Evolutionary conservation across 2,329 filamentous ascomycete genomes (phyloP), one percentile per base, ranked within the genome.

Genomic region (Passalora sequoiae): DNA sequence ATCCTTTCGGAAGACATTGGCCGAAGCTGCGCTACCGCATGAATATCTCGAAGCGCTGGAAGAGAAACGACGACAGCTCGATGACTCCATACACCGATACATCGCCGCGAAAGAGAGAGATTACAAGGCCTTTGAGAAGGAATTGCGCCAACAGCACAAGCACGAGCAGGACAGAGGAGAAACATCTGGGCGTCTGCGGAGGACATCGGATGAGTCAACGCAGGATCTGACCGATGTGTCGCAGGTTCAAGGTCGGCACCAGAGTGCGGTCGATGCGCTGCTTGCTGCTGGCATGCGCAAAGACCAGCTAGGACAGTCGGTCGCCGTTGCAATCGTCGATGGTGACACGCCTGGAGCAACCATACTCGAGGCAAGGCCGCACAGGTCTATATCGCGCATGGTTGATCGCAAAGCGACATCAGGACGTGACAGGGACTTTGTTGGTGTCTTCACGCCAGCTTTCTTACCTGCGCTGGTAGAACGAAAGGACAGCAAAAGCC

Each of bases 21-120:
- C 48, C 43, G 49, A 52, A 24, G 44, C 53, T n/a, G 50, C 43
- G 7, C 50, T 63, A 44, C 56, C 60, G 24, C 45, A 50, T 9
- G 56, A 60, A 32, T 60, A 59, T 40, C 51, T 66, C 4, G 57
- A 60, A 37, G 50, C 53, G 33, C 52, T 66, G 30, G 62, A 65
- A 43, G 46, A 56, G 42, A 66, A 66, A 49, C 59, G 63, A 25
- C 58, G 55, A 38, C 59, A 61, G 50, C 51, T 65, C 31, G 63
- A 66, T 42, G 63, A 66, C 12, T 60, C 58, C 6, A 65, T 66
- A 38, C 62, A 65, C 50, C 62, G 61, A 31, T 66, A 63, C 49
- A 63, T 65, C 31, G 61, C 63, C 8, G 46, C 57, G 32, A 66
- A 66, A 47, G 63, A 66, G 43, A 46, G 62, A 27, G 63, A 66